A percentile compares a stretch with the other conserved stretches of the same genome.
phyloP scores from a whole-genome alignment of 495 filamentous ascomycete genomes.

The Arthonia radiata region DNA sequence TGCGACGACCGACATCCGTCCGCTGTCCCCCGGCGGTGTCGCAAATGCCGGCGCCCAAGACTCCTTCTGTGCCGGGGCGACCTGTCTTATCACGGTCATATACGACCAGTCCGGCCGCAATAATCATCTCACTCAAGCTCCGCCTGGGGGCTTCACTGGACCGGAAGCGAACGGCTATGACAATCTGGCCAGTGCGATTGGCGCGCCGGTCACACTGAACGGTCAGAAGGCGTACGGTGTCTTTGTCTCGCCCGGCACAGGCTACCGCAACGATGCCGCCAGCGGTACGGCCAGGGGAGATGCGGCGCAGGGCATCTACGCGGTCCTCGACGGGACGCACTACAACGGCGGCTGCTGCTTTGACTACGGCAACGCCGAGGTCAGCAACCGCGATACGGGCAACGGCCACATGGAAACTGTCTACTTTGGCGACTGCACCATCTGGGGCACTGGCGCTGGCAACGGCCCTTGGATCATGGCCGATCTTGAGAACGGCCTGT shows the following conservation, averaged over 20 bases:
- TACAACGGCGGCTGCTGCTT: slow-evolving; percentile 34
- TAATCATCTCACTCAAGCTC: slow-evolving; percentile 32
- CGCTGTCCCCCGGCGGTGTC: slow-evolving; percentile 26
- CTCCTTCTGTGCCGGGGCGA: slow-evolving; percentile 28
- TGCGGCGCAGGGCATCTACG: slow-evolving; percentile 30
- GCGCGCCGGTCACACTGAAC: slow-evolving; percentile 31
- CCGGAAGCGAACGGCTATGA: slow-evolving; percentile 28
- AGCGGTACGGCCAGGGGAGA: slow-evolving; percentile 27
- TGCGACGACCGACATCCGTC: slow-evolving; percentile 19
- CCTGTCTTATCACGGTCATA: slow-evolving; percentile 31
- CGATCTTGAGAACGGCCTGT: slow-evolving; percentile 33
- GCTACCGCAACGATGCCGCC: slow-evolving; percentile 27
- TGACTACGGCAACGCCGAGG: slow-evolving; percentile 37
- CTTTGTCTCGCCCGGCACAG: slow-evolving; percentile 27
- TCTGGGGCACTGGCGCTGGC: slow-evolving; percentile 26
- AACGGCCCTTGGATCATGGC: slow-evolving; percentile 35
- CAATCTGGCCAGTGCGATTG: slow-evolving; percentile 26
- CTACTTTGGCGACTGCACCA: slow-evolving; percentile 25
- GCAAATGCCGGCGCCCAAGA: slow-evolving; percentile 31
- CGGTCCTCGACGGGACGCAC: slow-evolving; percentile 32
- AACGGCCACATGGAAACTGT: slow-evolving; percentile 35
- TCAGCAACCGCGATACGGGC: slow-evolving; percentile 25
- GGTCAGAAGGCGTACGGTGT: slow-evolving; percentile 34
- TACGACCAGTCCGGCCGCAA: slow-evolving; percentile 33
- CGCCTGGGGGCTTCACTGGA: slow-evolving; percentile 25